A percentile compares a stretch with the other conserved stretches of the same genome.
These are phyloP conservation scores for Exophiala dermatitidis DNA, from an alignment of 2,329 filamentous ascomycete species.

Conservation along the genomic window DNA sequence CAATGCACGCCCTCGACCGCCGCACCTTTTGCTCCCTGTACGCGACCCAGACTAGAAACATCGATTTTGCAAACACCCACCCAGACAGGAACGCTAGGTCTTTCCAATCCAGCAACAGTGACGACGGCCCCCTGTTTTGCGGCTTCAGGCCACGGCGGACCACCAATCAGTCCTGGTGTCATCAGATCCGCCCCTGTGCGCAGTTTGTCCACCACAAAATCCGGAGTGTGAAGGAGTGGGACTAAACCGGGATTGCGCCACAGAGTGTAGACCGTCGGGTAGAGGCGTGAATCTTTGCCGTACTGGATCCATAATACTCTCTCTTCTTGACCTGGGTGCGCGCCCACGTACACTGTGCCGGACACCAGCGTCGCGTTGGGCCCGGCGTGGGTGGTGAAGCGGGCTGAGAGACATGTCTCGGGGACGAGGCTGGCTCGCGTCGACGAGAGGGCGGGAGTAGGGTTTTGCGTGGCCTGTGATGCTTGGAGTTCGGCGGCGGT, in stretches of 20 bases:
- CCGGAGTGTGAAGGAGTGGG: slow-evolving; percentile 57
- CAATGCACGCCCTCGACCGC: slow-evolving; percentile 61
- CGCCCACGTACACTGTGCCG: slow-evolving; percentile 58
- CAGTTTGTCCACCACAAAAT: slow-evolving; percentile 54
- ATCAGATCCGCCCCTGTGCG: slow-evolving; percentile 60
- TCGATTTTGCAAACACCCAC: slow-evolving; percentile 61
- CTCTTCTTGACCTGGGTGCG: slow-evolving; percentile 50
- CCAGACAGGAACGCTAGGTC: slow-evolving; percentile 54
- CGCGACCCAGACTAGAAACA: slow-evolving; percentile 46
- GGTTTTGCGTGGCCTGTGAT: slow-evolving; percentile 31
- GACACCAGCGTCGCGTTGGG: slow-evolving; percentile 55
- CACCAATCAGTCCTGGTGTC: slow-evolving; percentile 59
- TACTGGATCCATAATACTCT: slow-evolving; percentile 59
- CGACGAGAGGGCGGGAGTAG: slow-evolving; percentile 42
- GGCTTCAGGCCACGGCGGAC: slow-evolving; percentile 54
- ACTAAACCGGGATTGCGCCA: slow-evolving; percentile 57
- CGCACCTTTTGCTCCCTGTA: slow-evolving; percentile 56
- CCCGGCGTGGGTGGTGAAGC: slow-evolving; percentile 59
- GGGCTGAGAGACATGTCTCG: slow-evolving; percentile 55
- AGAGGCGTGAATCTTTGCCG: slow-evolving; percentile 44
- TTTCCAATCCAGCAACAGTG: slow-evolving; percentile 55
- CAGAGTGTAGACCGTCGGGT: slow-evolving; percentile 55
- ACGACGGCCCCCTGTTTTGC: slow-evolving; percentile 56
- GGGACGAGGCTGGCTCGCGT: slow-evolving; percentile 56
- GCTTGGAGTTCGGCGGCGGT: slow-evolving; percentile 37